Evolutionary conservation across 306 rosid species (phyloP).

Genomic region (Astragalus membranaceus): DNA sequence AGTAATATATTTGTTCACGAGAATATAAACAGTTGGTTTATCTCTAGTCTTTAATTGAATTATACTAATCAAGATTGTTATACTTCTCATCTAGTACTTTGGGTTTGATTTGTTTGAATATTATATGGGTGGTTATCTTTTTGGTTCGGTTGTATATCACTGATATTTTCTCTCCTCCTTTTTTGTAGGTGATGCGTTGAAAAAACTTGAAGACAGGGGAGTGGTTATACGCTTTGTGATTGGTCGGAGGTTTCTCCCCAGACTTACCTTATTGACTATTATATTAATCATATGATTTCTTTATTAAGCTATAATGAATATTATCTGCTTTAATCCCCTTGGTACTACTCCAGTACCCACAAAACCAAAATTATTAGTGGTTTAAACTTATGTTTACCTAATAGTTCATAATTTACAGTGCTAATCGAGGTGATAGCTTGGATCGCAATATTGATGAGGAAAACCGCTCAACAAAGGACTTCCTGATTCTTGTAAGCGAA

Average conservation of each 20-base stretch:
- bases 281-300: conserved; percentile 3
- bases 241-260: conserved; percentile 90
- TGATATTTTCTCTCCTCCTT: conserved; percentile 8
- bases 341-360: background rate
- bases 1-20: background rate
- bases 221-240: conserved; percentile 81
- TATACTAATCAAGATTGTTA: background rate
- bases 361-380: background rate
- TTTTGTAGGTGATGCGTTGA: conserved; percentile 77
- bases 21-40: background rate
- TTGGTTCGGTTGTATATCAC: background rate
- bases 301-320: conserved; percentile 9
- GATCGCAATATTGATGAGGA: conserved; percentile 86
- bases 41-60: conserved; percentile 1
- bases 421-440: conserved; percentile 95
- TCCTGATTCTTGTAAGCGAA: conserved; percentile 82
- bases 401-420: conserved; percentile 45
- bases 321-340: conserved; percentile 5
- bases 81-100: background rate
- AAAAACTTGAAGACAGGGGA: conserved; percentile 93
- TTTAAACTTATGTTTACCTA: conserved; percentile 13
- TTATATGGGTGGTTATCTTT: conserved; percentile 3
- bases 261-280: conserved; percentile 29
- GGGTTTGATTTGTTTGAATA: conserved; percentile 10
- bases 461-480: conserved; percentile 69